Base-by-base conservation (phyloP, 2,329 filamentous ascomycete species). In the Neurospora crassa region DNA sequence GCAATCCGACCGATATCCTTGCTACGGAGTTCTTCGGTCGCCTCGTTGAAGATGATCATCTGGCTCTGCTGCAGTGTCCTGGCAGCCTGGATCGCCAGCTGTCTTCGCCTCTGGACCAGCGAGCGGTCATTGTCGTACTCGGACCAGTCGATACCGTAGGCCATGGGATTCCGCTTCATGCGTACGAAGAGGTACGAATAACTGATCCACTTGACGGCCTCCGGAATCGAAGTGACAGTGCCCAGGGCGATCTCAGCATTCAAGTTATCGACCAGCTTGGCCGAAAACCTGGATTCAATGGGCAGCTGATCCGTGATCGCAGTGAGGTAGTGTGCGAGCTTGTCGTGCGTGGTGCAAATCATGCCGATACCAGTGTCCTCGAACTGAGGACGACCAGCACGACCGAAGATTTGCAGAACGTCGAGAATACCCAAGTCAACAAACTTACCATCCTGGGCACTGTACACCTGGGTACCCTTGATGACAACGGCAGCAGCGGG, bases 41-140 rank as follows among this genome's bases (percentile, higher is more conserved):
- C 88, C 78, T 98, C 96, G 75, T 99, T 97, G 84, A 95, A 99
- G 71, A 99, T 96, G 77, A 99, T 96, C 96, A 99, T 99, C 81
- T 99, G 96, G 76, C 93, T 97, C 78, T 94, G 88, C 78, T 97
- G 94, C 63, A 99, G 83, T 5, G 93, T 92, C 63, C 90, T 87
- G 0, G 96, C 96, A 34, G 96, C 96, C 76, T 97, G 91, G 67
- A 97, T 94, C 70, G 96, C 91, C 69, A 99, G 84, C 74, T 96
- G 90, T 3, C 94, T 89, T 69, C 96, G 89, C 75, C 95, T 87
- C 78, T 96, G 91, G 1, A 97, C 93, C 37, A 99, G 86, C 72
- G 90, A 90, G 0, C 94, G 94, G 77, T 99, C 96, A 75, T 98
- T 92, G 41, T 90, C 86, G 70, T 93, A 92, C 80, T 99, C 96